Evolutionary conservation across 2,329 filamentous ascomycete genomes (phyloP).

Genomic region (Fusarium nematophilum): DNA sequence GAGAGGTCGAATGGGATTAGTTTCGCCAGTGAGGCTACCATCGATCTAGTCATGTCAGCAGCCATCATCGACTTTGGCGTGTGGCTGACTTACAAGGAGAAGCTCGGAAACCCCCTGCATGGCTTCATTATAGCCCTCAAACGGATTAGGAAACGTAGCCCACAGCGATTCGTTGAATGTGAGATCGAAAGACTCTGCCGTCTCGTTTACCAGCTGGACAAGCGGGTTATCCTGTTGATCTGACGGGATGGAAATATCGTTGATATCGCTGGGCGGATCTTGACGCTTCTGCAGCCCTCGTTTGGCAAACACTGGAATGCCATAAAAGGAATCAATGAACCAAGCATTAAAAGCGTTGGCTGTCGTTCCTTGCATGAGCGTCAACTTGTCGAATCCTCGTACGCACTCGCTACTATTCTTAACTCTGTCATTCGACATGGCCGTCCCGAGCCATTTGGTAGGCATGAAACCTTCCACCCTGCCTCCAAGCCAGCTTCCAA

Average conservation of each 20-base stretch:
- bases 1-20: slow-evolving; percentile 43
- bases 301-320: slow-evolving; percentile 40
- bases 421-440: slow-evolving; percentile 39
- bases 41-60: slow-evolving; percentile 38
- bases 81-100: slow-evolving; percentile 30
- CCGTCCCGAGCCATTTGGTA: slow-evolving; percentile 44
- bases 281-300: slow-evolving; percentile 27
- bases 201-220: slow-evolving; percentile 40
- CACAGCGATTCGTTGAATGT: slow-evolving; percentile 48
- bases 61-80: rapidly evolving
- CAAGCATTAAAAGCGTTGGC: slow-evolving; percentile 43
- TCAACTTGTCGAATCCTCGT: slow-evolving; percentile 46
- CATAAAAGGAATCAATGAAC: slow-evolving; percentile 44
- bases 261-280: slow-evolving; percentile 19
- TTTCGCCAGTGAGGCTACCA: slow-evolving; percentile 47
- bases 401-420: slow-evolving; percentile 45
- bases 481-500: slow-evolving; percentile 47
- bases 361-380: slow-evolving; percentile 47
- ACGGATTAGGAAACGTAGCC: slow-evolving; percentile 47
- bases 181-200: slow-evolving; percentile 39
- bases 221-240: slow-evolving; percentile 33
- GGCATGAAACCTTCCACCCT: slow-evolving; percentile 46
- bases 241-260: slow-evolving; percentile 29
- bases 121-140: slow-evolving; percentile 41
- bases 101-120: slow-evolving; percentile 43